Evolutionary conservation across 1,284 basidiomycete species (phyloP).

Genomic region (Ustilago hordei): DNA sequence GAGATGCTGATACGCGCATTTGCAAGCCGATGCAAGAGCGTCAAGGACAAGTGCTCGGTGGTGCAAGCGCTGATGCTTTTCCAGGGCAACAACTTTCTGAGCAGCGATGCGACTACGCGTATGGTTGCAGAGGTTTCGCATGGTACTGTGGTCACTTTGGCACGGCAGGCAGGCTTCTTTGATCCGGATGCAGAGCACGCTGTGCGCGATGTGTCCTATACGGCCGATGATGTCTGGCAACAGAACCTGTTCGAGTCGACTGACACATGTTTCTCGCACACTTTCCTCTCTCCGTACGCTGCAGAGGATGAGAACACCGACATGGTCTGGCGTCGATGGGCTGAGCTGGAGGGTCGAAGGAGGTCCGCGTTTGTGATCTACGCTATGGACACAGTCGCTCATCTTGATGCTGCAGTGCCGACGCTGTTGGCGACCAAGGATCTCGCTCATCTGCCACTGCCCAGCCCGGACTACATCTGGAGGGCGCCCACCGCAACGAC

Average conservation of each 20-base stretch:
- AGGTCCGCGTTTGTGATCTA: constrained; percentile 56
- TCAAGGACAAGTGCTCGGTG: constrained; percentile 57
- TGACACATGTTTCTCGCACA: constrained; percentile 48
- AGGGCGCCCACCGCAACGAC: constrained; percentile 44
- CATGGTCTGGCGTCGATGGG: constrained; percentile 60
- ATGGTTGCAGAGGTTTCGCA: constrained; percentile 52
- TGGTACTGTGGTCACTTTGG: constrained; percentile 50
- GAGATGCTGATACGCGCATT: constrained; percentile 61
- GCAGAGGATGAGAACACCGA: constrained; percentile 45
- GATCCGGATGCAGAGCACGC: constrained; percentile 48
- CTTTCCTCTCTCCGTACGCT: constrained; percentile 45
- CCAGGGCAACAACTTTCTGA: constrained; percentile 58
- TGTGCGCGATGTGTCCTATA: constrained; percentile 24
- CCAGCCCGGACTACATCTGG: constrained; percentile 57
- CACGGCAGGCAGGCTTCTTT: constrained; percentile 61
- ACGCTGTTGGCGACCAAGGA: constrained; percentile 50
- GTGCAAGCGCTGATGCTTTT: constrained; percentile 61
- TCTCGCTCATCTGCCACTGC: constrained; percentile 57
- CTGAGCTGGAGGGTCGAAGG: constrained; percentile 57
- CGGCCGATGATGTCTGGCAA: constrained; percentile 42
- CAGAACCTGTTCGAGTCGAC: constrained; percentile 40
- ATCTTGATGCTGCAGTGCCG: constrained; percentile 53
- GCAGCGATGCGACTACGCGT: constrained; percentile 47
- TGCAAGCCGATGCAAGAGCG: constrained; percentile 49
- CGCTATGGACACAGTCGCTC: constrained; percentile 57